Conservation (phyloP, 495 filamentous ascomycete genomes). For the Tuber borchii region DNA sequence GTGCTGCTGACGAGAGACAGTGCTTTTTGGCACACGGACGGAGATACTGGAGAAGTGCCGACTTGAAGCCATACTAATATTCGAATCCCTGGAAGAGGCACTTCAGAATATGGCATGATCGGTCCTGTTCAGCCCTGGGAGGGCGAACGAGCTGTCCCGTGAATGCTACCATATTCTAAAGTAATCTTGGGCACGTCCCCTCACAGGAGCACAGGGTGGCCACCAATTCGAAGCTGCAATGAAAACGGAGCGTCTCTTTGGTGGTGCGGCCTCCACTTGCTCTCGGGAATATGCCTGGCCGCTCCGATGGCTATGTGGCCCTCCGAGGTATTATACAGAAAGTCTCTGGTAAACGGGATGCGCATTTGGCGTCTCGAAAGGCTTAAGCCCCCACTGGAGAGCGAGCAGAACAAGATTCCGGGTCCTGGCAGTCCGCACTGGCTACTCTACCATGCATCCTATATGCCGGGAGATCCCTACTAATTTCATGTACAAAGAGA, state of each 20-base stretch:
- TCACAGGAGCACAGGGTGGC: background rate
- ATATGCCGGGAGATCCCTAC: background rate
- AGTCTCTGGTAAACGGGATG: background rate
- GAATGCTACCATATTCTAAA: background rate
- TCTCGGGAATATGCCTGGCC: background rate
- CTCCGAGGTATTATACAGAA: background rate
- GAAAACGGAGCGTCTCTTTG: background rate
- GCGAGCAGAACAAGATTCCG: background rate
- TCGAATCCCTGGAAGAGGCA: background rate
- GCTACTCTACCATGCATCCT: background rate
- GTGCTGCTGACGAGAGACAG: background rate
- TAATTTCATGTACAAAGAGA: background rate
- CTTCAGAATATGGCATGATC: background rate
- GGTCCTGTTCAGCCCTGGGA: background rate
- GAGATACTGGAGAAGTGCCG: background rate
- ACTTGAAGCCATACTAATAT: background rate
- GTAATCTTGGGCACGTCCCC: background rate
- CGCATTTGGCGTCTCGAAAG: background rate
- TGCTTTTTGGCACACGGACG: background rate
- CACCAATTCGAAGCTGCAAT: background rate
- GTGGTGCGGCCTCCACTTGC: background rate
- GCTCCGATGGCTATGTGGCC: background rate
- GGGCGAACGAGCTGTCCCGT: too few species aligned
- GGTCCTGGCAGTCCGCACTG: background rate
- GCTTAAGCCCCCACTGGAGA: background rate